Conservation (phyloP, 2,329 filamentous ascomycete genomes). For the Thelonectria rubi region DNA sequence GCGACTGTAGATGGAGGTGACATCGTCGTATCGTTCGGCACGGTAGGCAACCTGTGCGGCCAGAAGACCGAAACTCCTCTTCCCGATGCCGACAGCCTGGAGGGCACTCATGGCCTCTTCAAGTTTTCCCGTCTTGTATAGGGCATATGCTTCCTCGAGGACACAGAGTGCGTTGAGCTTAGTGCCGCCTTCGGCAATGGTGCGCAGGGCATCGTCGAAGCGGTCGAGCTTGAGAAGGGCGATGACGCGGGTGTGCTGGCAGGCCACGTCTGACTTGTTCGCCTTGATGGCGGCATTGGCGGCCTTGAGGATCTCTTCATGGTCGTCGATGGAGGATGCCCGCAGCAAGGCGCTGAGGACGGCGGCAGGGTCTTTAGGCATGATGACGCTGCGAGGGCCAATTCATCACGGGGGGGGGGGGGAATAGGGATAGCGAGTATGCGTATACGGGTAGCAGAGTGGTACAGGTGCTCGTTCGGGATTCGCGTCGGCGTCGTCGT, state of each 20-base stretch:
- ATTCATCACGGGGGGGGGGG: slow-evolving; percentile 37
- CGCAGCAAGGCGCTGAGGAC: slow-evolving; percentile 64
- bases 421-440: slow-evolving; percentile 4
- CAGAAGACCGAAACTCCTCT: slow-evolving; percentile 59
- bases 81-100: slow-evolving; percentile 42
- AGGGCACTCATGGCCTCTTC: slow-evolving; percentile 66
- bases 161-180: slow-evolving; percentile 67
- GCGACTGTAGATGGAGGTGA: slow-evolving; percentile 69
- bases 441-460: neutral
- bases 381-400: slow-evolving; percentile 39
- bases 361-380: slow-evolving; percentile 58
- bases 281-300: slow-evolving; percentile 69
- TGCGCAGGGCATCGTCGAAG: slow-evolving; percentile 78
- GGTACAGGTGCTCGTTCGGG: neutral
- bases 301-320: slow-evolving; percentile 75
- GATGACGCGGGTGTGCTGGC: slow-evolving; percentile 75
- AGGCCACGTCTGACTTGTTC: slow-evolving; percentile 65
- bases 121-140: slow-evolving; percentile 80
- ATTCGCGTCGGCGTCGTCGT: slow-evolving; percentile 6
- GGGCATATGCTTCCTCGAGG: slow-evolving; percentile 81
- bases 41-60: slow-evolving; percentile 77
- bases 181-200: slow-evolving; percentile 70
- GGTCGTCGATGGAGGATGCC: slow-evolving; percentile 69
- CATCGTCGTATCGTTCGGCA: slow-evolving; percentile 75
- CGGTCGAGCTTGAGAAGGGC: slow-evolving; percentile 84